phyloP scores from a whole-genome alignment of 139 green algal species.

The Mychonastes homosphaera region DNA sequence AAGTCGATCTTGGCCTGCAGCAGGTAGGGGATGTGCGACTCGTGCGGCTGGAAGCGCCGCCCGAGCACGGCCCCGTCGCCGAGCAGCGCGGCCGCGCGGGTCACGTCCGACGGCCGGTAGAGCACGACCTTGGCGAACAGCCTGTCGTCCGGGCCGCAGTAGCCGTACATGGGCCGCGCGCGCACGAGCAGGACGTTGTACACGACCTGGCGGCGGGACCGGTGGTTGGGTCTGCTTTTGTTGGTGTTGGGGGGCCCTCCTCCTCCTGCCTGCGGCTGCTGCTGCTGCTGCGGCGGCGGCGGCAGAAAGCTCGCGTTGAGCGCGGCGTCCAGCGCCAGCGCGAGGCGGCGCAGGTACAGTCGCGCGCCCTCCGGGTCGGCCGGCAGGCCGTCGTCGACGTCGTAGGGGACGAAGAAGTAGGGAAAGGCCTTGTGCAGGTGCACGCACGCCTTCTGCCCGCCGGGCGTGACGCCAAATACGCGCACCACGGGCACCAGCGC shows the following conservation, averaged over 20 bases:
- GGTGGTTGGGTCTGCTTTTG: not conserved
- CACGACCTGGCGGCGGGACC: conserved; percentile 40
- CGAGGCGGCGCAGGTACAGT: conserved; percentile 34
- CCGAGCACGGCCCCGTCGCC: conserved; percentile 62
- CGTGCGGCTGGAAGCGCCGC: conserved; percentile 68
- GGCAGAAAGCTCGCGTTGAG: conserved; percentile 14
- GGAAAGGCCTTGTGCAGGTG: conserved; percentile 88
- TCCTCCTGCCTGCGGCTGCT: conserved; percentile 9
- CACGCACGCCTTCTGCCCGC: conserved; percentile 76
- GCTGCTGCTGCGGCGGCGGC: conserved; percentile 12
- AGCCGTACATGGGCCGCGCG: conserved; percentile 78
- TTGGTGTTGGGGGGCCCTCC: not conserved
- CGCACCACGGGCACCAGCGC: conserved; percentile 77
- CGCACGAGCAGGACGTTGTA: conserved; percentile 62
- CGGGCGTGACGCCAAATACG: conserved; percentile 80
- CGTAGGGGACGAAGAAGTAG: conserved; percentile 88
- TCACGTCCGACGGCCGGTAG: conserved; percentile 66
- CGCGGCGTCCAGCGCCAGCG: conserved; percentile 21
- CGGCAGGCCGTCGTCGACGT: conserved; percentile 67
- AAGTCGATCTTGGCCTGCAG: conserved; percentile 93
- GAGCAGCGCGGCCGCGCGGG: conserved; percentile 41
- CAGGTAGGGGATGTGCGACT: conserved; percentile 87
- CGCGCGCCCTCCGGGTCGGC: conserved; percentile 44
- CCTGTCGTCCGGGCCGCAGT: conserved; percentile 57
- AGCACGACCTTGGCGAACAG: conserved; percentile 83